phyloP scores from a whole-genome alignment of 306 rosid genomes.

The Dryas octopetala region DNA sequence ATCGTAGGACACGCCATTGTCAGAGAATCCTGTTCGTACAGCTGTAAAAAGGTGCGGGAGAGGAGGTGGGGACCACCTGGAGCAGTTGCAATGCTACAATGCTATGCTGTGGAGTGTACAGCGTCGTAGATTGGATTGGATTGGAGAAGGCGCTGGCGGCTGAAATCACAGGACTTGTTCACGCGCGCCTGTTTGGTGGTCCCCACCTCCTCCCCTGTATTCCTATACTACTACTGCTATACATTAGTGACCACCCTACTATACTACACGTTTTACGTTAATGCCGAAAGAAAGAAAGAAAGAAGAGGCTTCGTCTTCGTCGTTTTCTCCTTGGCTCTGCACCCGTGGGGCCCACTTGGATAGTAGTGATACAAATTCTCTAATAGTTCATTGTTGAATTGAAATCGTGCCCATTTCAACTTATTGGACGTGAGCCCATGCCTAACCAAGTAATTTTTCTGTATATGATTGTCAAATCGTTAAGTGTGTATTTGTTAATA shows the following conservation, averaged over 20 bases:
- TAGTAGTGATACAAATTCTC: background rate
- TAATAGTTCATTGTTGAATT: background rate
- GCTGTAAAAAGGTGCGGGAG: background rate
- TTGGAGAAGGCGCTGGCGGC: background rate
- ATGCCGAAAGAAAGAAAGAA: background rate
- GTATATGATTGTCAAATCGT: too few species aligned
- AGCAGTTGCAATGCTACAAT: background rate
- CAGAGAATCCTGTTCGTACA: constrained; percentile 16
- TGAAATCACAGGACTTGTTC: background rate
- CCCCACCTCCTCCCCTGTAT: background rate
- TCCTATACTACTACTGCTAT: too few species aligned
- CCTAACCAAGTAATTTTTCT: too few species aligned
- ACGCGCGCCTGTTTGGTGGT: constrained; percentile 12
- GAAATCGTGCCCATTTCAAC: background rate
- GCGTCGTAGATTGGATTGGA: background rate
- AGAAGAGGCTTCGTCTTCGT: background rate
- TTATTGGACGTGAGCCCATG: too few species aligned
- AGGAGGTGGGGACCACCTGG: background rate
- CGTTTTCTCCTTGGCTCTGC: background rate
- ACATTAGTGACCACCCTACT: too few species aligned
- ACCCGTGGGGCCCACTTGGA: background rate
- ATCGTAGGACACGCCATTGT: background rate
- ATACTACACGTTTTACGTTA: too few species aligned
- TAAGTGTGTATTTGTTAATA: too few species aligned
- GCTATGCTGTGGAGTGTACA: too few species aligned